phyloP scores from a whole-genome alignment of 192 early-diverging fungal species.

The Coemansia sp. region DNA sequence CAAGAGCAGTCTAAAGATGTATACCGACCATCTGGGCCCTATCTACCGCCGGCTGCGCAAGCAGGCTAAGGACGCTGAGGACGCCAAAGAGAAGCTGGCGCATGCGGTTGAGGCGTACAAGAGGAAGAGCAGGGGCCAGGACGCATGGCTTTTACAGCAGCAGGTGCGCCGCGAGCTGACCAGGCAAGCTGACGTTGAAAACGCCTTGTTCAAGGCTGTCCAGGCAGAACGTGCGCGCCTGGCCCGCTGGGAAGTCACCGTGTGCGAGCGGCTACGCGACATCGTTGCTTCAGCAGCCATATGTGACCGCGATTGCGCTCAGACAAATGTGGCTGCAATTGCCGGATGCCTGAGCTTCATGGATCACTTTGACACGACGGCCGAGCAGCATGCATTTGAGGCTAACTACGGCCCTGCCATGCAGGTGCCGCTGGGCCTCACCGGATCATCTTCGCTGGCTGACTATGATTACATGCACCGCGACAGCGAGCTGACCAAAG shows the following conservation, averaged over 20 bases:
- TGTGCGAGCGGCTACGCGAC: slow-evolving; percentile 32
- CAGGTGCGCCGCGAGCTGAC: slow-evolving; percentile 41
- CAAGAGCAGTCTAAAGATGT: slow-evolving; percentile 41
- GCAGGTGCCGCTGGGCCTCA: slow-evolving; percentile 32
- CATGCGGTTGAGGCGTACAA: slow-evolving; percentile 40
- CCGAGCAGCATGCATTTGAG: slow-evolving; percentile 36
- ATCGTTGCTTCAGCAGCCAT: slow-evolving; percentile 14
- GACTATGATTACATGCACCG: slow-evolving; percentile 50
- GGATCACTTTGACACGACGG: slow-evolving; percentile 20
- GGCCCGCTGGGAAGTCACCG: slow-evolving; percentile 28
- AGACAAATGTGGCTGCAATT: slow-evolving; percentile 17
- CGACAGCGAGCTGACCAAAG: slow-evolving; percentile 28
- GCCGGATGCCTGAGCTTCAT: slow-evolving; percentile 16
- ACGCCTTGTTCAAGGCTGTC: slow-evolving; percentile 36
- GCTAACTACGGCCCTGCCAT: slow-evolving; percentile 26
- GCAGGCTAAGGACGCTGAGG: slow-evolving; percentile 42
- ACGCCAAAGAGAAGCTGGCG: slow-evolving; percentile 39
- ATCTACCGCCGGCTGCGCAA: slow-evolving; percentile 43
- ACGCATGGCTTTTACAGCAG: slow-evolving; percentile 46
- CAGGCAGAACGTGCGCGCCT: slow-evolving; percentile 40
- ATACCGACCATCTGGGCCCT: slow-evolving; percentile 38
- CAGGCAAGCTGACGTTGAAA: slow-evolving; percentile 40
- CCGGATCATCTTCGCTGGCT: slow-evolving; percentile 22
- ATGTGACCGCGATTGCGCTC: slow-evolving; percentile 21
- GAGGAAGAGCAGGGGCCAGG: slow-evolving; percentile 23